These are phyloP conservation scores for Phaeosphaeriaceae sp. DNA, from an alignment of 2,329 filamentous ascomycete species.

Conservation along the genomic window DNA sequence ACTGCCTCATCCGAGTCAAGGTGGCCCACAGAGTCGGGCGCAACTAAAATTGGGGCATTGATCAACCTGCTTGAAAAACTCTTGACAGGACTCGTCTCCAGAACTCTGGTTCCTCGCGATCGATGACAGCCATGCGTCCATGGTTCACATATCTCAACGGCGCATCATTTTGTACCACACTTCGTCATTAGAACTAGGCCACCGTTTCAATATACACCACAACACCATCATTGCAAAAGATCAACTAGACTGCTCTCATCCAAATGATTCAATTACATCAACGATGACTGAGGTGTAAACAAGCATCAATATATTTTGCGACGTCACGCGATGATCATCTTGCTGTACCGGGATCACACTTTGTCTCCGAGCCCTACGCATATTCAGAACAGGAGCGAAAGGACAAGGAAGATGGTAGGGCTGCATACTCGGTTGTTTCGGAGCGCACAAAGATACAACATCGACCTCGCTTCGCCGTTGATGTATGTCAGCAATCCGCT, in stretches of 20 bases:
- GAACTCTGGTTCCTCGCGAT: too few species aligned
- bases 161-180: too few species aligned
- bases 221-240: too few species aligned
- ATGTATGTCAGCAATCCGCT: slow-evolving; percentile 23
- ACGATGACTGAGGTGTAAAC: neutral
- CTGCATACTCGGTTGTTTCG: slow-evolving; percentile 8
- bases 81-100: too few species aligned
- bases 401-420: slow-evolving; percentile 5
- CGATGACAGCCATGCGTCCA: too few species aligned
- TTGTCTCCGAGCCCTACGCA: neutral
- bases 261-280: neutral
- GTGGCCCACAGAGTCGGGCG: too few species aligned
- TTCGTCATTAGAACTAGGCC: too few species aligned
- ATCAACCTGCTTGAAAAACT: too few species aligned
- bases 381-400: neutral
- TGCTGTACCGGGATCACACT: neutral
- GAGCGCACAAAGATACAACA: slow-evolving; percentile 1
- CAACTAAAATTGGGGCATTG: too few species aligned
- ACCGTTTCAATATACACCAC: too few species aligned
- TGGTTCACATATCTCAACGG: too few species aligned
- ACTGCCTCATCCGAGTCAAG: too few species aligned
- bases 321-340: neutral
- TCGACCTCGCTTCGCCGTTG: slow-evolving; percentile 5
- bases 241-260: neutral
- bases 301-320: neutral